Percentiles rank a stretch among this genome's conserved stretches.
phyloP scores from a whole-genome alignment of 441 rosid species.

The Kokia cookei region DNA sequence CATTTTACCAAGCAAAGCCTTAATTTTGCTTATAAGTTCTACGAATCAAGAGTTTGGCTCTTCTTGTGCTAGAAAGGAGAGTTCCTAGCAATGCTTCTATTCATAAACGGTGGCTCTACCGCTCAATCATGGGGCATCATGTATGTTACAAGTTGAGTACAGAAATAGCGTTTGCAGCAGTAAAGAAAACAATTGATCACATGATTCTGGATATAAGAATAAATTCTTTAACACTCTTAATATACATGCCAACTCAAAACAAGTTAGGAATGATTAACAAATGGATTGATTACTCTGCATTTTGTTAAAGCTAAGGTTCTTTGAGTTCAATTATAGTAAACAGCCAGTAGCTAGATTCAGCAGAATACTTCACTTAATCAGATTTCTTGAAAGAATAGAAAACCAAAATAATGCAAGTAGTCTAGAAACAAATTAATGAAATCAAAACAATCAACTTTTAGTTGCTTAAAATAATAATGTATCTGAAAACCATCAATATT shows the following conservation, averaged over 20 bases:
- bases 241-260: not conserved
- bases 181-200: not conserved
- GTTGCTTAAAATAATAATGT: not conserved
- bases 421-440: not conserved
- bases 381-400: not conserved
- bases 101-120: not conserved
- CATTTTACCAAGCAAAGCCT: too few species aligned
- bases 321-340: not conserved
- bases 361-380: not conserved
- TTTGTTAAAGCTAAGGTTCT: not conserved
- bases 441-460: not conserved
- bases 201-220: not conserved
- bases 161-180: not conserved
- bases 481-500: not conserved
- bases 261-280: constrained; percentile 1
- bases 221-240: not conserved
- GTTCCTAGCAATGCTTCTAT: not conserved
- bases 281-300: not conserved
- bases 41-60: not conserved
- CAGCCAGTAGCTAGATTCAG: not conserved
- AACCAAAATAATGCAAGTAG: not conserved
- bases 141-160: not conserved
- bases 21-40: not conserved
- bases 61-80: not conserved
- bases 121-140: not conserved